These are phyloP conservation scores for Hemileia vastatrix DNA, from an alignment of 1,284 basidiomycete species.

Conservation along the genomic window DNA sequence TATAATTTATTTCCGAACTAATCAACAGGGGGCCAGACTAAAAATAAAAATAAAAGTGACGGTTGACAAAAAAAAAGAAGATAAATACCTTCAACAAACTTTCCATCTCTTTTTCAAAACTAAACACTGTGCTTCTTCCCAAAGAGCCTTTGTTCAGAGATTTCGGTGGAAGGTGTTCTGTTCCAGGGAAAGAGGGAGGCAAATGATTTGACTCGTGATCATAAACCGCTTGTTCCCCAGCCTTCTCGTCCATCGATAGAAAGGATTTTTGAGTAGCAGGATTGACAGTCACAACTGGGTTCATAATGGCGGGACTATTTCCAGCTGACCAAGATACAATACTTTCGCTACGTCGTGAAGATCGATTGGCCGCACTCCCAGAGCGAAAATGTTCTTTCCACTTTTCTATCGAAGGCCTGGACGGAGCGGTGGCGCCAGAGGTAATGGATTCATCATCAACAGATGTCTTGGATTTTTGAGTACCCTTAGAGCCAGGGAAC, in stretches of 20 bases:
- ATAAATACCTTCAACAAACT: conserved; percentile 61
- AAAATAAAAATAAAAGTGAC: too few relatives aligned
- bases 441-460: conserved; percentile 7
- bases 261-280: neutral
- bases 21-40: too few relatives aligned
- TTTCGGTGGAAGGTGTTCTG: neutral
- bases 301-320: neutral
- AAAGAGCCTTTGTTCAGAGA: too few relatives aligned
- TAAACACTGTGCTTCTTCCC: too few relatives aligned
- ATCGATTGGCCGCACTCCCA: neutral
- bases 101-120: conserved; percentile 78
- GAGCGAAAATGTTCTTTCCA: conserved; percentile 11
- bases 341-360: conserved; percentile 12
- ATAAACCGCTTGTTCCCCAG: neutral
- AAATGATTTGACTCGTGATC: neutral
- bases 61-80: neutral
- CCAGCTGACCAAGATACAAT: conserved; percentile 6
- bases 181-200: neutral
- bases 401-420: conserved; percentile 18
- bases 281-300: neutral
- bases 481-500: too few relatives aligned
- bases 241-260: neutral
- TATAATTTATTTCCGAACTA: too few relatives aligned
- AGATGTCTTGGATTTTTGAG: too few relatives aligned
- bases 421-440: too few relatives aligned